phyloP scores from a whole-genome alignment of 179 eudicot genomes.

The Silene noctiflora region DNA sequence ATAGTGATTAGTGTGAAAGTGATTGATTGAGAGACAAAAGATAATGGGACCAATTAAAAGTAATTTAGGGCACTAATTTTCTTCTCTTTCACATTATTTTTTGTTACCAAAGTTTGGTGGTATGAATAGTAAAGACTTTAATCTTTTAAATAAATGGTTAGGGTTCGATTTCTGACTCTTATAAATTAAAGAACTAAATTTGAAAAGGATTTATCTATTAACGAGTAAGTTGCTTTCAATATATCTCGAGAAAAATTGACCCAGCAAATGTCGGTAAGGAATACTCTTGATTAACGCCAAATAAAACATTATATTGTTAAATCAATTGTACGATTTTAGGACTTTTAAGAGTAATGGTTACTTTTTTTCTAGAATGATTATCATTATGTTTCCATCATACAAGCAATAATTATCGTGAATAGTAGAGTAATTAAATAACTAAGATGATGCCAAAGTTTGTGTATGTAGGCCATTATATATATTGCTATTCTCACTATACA shows the following conservation, averaged over 20 bases:
- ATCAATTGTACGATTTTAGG: constrained; percentile 24
- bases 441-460: constrained; percentile 13
- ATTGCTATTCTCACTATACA: not conserved
- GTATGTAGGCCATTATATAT: constrained; percentile 6
- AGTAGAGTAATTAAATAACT: not conserved
- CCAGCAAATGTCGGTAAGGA: no score
- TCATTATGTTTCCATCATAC: constrained; percentile 29
- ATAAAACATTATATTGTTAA: not conserved
- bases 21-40: constrained; percentile 13
- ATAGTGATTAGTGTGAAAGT: constrained; percentile 13
- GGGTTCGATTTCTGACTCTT: no score
- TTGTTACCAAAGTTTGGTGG: not conserved
- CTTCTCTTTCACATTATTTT: constrained; percentile 32
- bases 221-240: no score
- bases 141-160: no score
- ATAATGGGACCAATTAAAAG: constrained; percentile 30
- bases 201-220: no score
- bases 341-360: constrained; percentile 16
- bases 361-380: constrained; percentile 25
- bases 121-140: no score
- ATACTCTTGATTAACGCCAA: no score
- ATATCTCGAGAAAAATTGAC: no score
- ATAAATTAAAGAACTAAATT: no score
- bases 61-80: constrained; percentile 21
- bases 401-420: not conserved